These are phyloP conservation scores for Candida ponderosae DNA, from an alignment of 805 yeast genomes.

Conservation along the genomic window DNA sequence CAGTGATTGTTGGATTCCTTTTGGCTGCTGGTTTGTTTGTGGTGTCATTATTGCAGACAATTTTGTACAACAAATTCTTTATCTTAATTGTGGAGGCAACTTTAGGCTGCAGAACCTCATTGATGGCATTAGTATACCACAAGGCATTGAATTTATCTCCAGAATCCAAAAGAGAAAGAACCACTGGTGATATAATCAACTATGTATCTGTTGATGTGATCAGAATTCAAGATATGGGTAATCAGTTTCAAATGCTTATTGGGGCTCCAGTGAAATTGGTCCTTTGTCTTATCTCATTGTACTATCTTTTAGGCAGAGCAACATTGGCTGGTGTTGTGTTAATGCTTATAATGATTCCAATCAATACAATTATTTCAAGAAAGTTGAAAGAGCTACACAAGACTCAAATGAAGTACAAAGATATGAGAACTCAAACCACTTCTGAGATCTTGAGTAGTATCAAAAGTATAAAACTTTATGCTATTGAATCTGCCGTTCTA, in stretches of 20 bases:
- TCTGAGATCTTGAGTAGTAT: slow-evolving; percentile 53
- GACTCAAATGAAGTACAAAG: slow-evolving; percentile 56
- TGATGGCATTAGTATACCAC: slow-evolving; percentile 60
- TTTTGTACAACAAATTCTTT: slow-evolving; percentile 62
- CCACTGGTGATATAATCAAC: slow-evolving; percentile 78
- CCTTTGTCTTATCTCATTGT: slow-evolving; percentile 45
- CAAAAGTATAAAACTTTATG: slow-evolving; percentile 58
- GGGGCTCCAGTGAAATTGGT: slow-evolving; percentile 53
- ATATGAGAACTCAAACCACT: slow-evolving; percentile 49
- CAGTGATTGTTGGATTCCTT: slow-evolving; percentile 39
- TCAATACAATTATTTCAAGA: slow-evolving; percentile 41
- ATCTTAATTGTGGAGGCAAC: slow-evolving; percentile 52
- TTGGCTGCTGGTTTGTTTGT: slow-evolving; percentile 59
- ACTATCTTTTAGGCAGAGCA: slow-evolving; percentile 49
- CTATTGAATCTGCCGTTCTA: slow-evolving; percentile 65
- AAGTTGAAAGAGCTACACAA: slow-evolving; percentile 37
- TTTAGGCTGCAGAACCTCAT: slow-evolving; percentile 54
- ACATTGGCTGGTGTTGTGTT: slow-evolving; percentile 49
- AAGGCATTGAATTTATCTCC: slow-evolving; percentile 66
- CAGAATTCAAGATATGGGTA: slow-evolving; percentile 53
- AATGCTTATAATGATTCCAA: slow-evolving; percentile 49
- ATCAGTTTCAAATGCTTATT: slow-evolving; percentile 43
- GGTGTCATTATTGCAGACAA: slow-evolving; percentile 52
- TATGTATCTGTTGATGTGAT: slow-evolving; percentile 71
- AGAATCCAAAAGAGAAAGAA: slow-evolving; percentile 47